A percentile compares a stretch with the other conserved stretches of the same genome.
These are phyloP conservation scores for Fusarium sp. DNA, from an alignment of 2,329 filamentous ascomycete genomes.

Conservation along the genomic window DNA sequence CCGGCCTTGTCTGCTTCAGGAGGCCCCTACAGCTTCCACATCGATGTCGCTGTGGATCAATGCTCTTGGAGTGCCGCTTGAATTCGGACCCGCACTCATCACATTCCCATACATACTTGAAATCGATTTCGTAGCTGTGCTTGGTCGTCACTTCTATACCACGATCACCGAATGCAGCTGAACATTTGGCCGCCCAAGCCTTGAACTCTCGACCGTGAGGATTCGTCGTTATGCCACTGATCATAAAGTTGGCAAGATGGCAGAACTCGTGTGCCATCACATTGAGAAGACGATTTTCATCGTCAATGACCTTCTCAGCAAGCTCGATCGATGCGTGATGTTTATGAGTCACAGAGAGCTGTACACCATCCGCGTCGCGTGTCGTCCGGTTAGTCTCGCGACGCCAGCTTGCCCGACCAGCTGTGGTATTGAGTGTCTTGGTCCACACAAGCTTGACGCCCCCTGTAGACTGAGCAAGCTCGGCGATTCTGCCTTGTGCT, in stretches of 20 bases:
- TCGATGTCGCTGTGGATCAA: constrained; percentile 75
- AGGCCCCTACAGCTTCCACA: constrained; percentile 81
- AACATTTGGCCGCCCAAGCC: constrained; percentile 71
- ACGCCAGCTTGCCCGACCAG: constrained; percentile 79
- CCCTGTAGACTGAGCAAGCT: constrained; percentile 71
- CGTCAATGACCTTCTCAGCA: constrained; percentile 86
- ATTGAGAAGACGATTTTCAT: constrained; percentile 82
- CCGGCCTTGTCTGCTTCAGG: constrained; percentile 83
- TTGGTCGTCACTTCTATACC: constrained; percentile 87
- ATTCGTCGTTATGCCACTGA: constrained; percentile 77
- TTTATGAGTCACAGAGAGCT: constrained; percentile 49
- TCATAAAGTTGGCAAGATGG: constrained; percentile 91
- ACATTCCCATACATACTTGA: constrained; percentile 92
- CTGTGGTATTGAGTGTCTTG: constrained; percentile 82
- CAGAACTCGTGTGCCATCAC: constrained; percentile 98
- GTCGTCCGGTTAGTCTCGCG: constrained; percentile 63
- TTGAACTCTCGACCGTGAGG: constrained; percentile 91
- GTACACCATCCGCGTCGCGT: constrained; percentile 40
- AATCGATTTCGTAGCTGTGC: constrained; percentile 89
- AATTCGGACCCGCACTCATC: constrained; percentile 75
- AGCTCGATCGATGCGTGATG: constrained; percentile 86
- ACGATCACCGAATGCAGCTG: constrained; percentile 65
- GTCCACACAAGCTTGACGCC: constrained; percentile 80
- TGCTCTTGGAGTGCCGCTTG: constrained; percentile 86
- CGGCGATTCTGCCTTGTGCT: constrained; percentile 67